These are phyloP conservation scores for Blastocystis sp. DNA, from an alignment of 352 stramenopile species.

Conservation along the genomic window DNA sequence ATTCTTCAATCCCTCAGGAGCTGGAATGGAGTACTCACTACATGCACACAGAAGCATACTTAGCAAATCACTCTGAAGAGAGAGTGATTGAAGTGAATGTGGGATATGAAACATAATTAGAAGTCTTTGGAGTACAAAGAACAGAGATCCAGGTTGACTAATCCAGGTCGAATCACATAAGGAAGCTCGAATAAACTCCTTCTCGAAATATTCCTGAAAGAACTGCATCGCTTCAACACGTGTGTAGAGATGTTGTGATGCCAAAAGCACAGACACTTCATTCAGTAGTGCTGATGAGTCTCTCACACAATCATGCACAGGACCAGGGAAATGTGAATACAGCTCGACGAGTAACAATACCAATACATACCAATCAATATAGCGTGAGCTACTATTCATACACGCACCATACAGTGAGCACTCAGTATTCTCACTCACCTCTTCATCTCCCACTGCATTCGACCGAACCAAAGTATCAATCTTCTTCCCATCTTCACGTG, in stretches of 20 bases:
- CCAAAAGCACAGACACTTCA: not conserved
- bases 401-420: not conserved
- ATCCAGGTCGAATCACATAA: not conserved
- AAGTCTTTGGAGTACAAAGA: conserved; percentile 18
- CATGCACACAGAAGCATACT: not conserved
- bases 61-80: not conserved
- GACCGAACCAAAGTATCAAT: not conserved
- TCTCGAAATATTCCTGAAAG: not conserved
- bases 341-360: not conserved
- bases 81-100: not conserved
- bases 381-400: not conserved
- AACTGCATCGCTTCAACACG: not conserved
- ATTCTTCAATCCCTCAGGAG: conserved; percentile 19
- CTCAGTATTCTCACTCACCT: not conserved
- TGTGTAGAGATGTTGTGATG: not conserved
- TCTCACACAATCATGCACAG: not conserved
- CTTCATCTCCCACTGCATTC: conserved; percentile 1
- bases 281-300: not conserved
- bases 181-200: not conserved
- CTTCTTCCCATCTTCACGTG: not conserved
- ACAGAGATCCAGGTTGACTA: not conserved
- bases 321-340: not conserved
- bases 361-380: not conserved
- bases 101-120: not conserved
- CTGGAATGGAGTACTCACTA: not conserved